Percentiles rank a stretch among this genome's conserved stretches.
Conservation (phyloP, 2,329 filamentous ascomycete genomes). For the Neonectria neomacrospora region DNA sequence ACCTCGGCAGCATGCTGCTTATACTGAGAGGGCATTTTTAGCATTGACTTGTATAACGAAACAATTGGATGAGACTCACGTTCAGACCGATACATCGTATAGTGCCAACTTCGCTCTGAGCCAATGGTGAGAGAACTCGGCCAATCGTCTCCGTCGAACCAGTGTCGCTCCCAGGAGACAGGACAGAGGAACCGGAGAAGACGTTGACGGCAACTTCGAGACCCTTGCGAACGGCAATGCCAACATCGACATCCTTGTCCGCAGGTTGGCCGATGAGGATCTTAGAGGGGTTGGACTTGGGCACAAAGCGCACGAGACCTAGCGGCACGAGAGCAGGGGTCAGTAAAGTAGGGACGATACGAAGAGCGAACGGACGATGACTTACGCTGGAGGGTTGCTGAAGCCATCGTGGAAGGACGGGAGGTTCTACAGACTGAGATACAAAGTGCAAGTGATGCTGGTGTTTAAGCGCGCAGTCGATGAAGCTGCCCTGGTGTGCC, state of each 20-base stretch:
- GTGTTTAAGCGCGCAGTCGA: neutral
- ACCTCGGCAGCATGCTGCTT: conserved; percentile 58
- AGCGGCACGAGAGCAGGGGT: neutral
- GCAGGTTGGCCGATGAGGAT: conserved; percentile 67
- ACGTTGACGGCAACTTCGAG: conserved; percentile 66
- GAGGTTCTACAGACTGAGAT: neutral
- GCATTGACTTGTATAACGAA: conserved; percentile 52
- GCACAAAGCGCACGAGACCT: conserved; percentile 70
- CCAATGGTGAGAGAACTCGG: conserved; percentile 58
- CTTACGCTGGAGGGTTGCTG: conserved; percentile 38
- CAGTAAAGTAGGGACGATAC: neutral
- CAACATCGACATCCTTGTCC: conserved; percentile 65
- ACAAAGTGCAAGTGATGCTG: neutral
- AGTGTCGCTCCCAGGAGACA: conserved; percentile 64
- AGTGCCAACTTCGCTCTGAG: conserved; percentile 58
- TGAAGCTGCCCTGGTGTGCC: neutral
- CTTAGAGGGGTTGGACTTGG: conserved; percentile 60
- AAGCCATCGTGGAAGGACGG: conserved; percentile 30
- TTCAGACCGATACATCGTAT: conserved; percentile 71
- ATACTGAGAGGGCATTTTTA: conserved; percentile 44
- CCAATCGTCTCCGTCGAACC: conserved; percentile 57
- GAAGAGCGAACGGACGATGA: neutral
- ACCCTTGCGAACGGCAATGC: conserved; percentile 64
- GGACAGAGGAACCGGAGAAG: conserved; percentile 68
- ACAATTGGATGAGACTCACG: conserved; percentile 43